Base-by-base conservation (phyloP, 306 rosid genomes). In the Trichosanthes truncata region DNA sequence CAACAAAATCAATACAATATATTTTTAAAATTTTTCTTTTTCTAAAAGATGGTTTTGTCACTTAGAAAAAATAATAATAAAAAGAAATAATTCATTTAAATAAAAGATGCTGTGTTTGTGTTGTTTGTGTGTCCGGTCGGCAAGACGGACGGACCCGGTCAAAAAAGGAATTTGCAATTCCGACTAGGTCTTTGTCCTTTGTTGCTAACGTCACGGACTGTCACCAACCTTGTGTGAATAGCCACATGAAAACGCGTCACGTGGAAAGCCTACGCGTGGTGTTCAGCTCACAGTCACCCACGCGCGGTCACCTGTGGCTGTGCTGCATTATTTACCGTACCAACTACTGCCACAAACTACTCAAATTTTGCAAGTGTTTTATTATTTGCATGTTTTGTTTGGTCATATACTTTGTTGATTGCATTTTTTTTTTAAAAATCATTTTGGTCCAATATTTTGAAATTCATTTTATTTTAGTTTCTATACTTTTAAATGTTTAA, bases 111-210 rank as follows among this genome's bases (percentile, higher is more conserved):
- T 40, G 76, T 3, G 14, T 14, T 14, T 29, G 9, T 31, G 20
- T 31, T 63, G 5, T 36, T 36, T 66, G 29, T 66, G 8, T 38
- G 18, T 15, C 57, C 56, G 77, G 77, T 46, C 55, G 74, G 48
- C 68, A 36, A 68, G 33, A 21, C 75, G 53, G 75, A 41, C 57
- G 52, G 57, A 72, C 14, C 25, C 77, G 77, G 77, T 72, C 77
- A 72, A 46, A 72, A 72, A 46, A 25, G 77, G 77, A 26, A 46
- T 25, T 6, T 23, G 57, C 4, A 72, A 72, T 13, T 72, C 7
- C 0, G 59, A 72, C 77, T 6, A 14, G 14, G 77, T 46, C 77
- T 72, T 26, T 25, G 77, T 72, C 41, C 77, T 72, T 45, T 72
- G 0, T 23, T 72, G 57, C 13, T 72, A 45, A 43, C 77, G 56